These are phyloP conservation scores for Diutina pseudorugosa DNA, from an alignment of 1,139 yeast genomes.

Conservation along the genomic window DNA sequence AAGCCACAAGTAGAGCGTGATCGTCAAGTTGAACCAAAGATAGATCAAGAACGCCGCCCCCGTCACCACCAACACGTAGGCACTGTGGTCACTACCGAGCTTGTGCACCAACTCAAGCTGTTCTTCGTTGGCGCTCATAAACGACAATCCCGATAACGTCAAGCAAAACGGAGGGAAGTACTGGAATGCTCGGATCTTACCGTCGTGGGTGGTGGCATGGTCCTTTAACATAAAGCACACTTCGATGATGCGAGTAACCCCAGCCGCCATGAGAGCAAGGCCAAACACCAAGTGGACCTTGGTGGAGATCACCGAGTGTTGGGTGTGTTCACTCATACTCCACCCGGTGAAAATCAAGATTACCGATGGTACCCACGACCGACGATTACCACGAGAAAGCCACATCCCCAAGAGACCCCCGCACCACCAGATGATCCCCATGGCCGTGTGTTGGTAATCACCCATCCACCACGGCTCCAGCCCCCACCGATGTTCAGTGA, in stretches of 20 bases:
- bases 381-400: slow-evolving; percentile 43
- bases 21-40: slow-evolving; percentile 48
- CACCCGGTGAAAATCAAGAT: slow-evolving; percentile 82
- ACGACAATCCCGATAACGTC: slow-evolving; percentile 64
- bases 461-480: slow-evolving; percentile 78
- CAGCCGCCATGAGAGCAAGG: slow-evolving; percentile 65
- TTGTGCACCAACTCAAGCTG: slow-evolving; percentile 61
- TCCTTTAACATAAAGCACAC: slow-evolving; percentile 59
- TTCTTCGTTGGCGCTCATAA: slow-evolving; percentile 90
- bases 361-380: slow-evolving; percentile 72
- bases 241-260: slow-evolving; percentile 61
- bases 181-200: slow-evolving; percentile 58
- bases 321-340: slow-evolving; percentile 87
- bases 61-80: slow-evolving; percentile 62
- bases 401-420: slow-evolving; percentile 81
- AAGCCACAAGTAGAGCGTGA: slow-evolving; percentile 46
- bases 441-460: slow-evolving; percentile 85
- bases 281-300: slow-evolving; percentile 86
- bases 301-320: slow-evolving; percentile 62
- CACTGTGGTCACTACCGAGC: slow-evolving; percentile 73
- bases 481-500: slow-evolving; percentile 96
- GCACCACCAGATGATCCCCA: slow-evolving; percentile 96
- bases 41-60: slow-evolving; percentile 66
- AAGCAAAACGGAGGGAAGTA: slow-evolving; percentile 74
- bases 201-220: slow-evolving; percentile 31